phyloP scores from a whole-genome alignment of 2,329 filamentous ascomycete species.

The Penicillium rolfsii region DNA sequence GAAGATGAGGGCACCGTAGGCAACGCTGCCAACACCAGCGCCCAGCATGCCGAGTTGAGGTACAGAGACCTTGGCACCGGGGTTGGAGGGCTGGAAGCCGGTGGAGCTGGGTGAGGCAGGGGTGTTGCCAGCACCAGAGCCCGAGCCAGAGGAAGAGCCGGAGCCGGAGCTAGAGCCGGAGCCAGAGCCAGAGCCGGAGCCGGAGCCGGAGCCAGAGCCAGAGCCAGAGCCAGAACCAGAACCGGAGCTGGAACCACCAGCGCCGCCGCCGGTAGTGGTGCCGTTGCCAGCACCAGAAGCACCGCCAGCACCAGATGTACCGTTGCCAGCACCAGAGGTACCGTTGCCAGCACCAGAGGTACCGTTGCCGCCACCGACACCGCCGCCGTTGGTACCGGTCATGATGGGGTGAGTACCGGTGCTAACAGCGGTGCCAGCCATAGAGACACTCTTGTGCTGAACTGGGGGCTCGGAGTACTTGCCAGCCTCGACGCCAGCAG shows the following conservation, averaged over 20 bases:
- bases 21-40: slow-evolving; percentile 27
- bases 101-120: slow-evolving; percentile 25
- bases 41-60: slow-evolving; percentile 26
- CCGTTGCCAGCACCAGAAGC: not conserved
- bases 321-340: not conserved
- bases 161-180: not conserved
- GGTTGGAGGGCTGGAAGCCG: slow-evolving; percentile 29
- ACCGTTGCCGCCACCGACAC: not conserved
- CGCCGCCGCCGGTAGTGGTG: slow-evolving; percentile 2
- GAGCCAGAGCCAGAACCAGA: not conserved
- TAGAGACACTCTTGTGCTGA: slow-evolving; percentile 10
- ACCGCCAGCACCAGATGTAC: not conserved
- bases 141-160: slow-evolving; percentile 5
- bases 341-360: not conserved
- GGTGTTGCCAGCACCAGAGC: slow-evolving; percentile 17
- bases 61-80: slow-evolving; percentile 32
- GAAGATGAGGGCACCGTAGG: slow-evolving; percentile 29
- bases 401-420: slow-evolving; percentile 28
- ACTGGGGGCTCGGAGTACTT: slow-evolving; percentile 23
- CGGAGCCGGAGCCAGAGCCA: slow-evolving; percentile 3
- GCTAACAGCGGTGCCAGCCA: slow-evolving; percentile 11
- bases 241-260: not conserved
- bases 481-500: slow-evolving; percentile 21
- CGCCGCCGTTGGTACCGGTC: slow-evolving; percentile 12
- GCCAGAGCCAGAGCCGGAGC: slow-evolving; percentile 7